phyloP scores from a whole-genome alignment of 2,329 filamentous ascomycete genomes.

The Penicillium oxalicum region DNA sequence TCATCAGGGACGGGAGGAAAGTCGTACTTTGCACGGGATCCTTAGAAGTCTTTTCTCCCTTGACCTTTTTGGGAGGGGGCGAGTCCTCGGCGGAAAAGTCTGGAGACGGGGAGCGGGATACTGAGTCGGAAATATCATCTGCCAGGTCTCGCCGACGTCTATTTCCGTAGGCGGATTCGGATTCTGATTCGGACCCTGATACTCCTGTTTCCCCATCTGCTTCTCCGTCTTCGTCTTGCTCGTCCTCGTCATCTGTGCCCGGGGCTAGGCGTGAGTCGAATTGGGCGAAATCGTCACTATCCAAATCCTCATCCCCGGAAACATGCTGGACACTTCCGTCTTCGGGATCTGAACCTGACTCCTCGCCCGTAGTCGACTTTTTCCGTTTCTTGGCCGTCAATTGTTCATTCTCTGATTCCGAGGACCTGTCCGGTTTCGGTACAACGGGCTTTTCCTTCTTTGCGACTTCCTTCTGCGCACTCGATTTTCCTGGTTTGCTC shows the following conservation, averaged over 20 bases:
- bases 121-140: slow-evolving; percentile 28
- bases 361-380: not conserved
- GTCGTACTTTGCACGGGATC: slow-evolving; percentile 39
- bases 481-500: slow-evolving; percentile 12
- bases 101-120: slow-evolving; percentile 32
- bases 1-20: slow-evolving; percentile 56
- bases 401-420: slow-evolving; percentile 8
- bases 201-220: too few relatives aligned
- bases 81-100: slow-evolving; percentile 14
- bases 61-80: slow-evolving; percentile 23
- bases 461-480: slow-evolving; percentile 7
- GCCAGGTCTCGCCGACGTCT: slow-evolving; percentile 1
- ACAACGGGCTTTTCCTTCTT: slow-evolving; percentile 8
- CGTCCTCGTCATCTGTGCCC: slow-evolving; percentile 21
- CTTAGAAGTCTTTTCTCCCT: slow-evolving; percentile 14
- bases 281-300: slow-evolving; percentile 25
- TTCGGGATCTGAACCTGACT: slow-evolving; percentile 7
- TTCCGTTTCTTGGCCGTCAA: not conserved
- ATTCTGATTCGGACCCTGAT: slow-evolving; percentile 22
- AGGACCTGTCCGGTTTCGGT: slow-evolving; percentile 3
- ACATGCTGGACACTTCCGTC: slow-evolving; percentile 11
- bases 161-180: slow-evolving; percentile 13
- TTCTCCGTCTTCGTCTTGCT: not conserved
- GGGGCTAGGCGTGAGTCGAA: slow-evolving; percentile 33
- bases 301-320: slow-evolving; percentile 23